Base-by-base conservation (phyloP, 1,139 yeast genomes). In the Chernovozyma aurita region DNA sequence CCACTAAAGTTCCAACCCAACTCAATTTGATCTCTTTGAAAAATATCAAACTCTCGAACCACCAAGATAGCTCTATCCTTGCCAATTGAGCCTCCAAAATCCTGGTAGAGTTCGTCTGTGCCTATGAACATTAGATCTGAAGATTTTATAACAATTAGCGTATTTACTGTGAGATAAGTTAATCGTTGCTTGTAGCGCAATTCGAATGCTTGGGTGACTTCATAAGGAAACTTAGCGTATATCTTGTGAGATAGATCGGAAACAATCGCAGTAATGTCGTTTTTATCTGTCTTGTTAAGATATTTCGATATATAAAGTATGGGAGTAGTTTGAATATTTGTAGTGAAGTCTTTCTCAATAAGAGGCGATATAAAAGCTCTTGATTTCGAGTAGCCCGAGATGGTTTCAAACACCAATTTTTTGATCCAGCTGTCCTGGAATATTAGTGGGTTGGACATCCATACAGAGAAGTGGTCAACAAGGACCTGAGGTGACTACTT, bases 201-300 rank as follows among this genome's bases (percentile, higher is more conserved):
- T 40, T 67, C 73, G 42, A 63, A 67, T 17, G 43, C 32, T 7
- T 52, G 46, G 1, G 63, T 50, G 1, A 68, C 55, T 2, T 49
- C 42, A 32, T 50, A 55, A 2, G 61, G 61, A 37, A 68, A 59
- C 3, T 46, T 41, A 0, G 57, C 69, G 11, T 59, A 48, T 14
- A 66, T 50, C 40, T 54, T 52, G 40, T 63, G 63, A 2, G 49
- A 47, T 3, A 56, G 45, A 40, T 68, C 74, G 4, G 63, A 50
- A n/a, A 65, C 37, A 2, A 61, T 45, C 1, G 57, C 62, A 4
- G 30, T 26, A 26, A 29, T 13, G 6, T 30, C 35, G 14, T 27
- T 22, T 12, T 12, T 11, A 26, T 14, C 13, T 20, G 18, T 28
- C 5, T 30, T 21, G 5, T 24, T 17, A 3, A 30, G 7, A 13